Evolutionary conservation across 1,284 basidiomycete genomes (phyloP).

Genomic region (Melampsora occidentalis): DNA sequence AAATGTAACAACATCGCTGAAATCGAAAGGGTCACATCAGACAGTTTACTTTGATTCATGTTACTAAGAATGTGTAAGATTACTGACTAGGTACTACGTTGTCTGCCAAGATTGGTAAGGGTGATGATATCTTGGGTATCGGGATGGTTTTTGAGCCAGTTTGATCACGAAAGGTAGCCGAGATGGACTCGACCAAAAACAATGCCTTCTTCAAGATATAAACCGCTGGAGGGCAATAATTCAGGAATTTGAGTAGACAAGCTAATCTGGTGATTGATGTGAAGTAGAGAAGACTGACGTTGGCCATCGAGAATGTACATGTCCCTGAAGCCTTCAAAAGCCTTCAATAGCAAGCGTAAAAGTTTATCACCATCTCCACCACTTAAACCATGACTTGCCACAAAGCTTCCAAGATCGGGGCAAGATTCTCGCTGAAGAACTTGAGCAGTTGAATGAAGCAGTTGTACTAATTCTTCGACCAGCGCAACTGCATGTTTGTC

Average conservation of each 20-base stretch:
- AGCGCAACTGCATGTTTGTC: constrained; percentile 11
- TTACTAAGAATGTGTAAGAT: neutral
- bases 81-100: constrained; percentile 27
- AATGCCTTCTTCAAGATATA: constrained; percentile 31
- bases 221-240: constrained; percentile 13
- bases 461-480: constrained; percentile 15
- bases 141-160: constrained; percentile 16
- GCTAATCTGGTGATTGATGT: neutral
- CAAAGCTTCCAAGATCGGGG: constrained; percentile 37
- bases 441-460: constrained; percentile 24
- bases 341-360: constrained; percentile 14
- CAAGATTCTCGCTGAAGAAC: constrained; percentile 18
- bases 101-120: constrained; percentile 30
- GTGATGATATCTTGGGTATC: constrained; percentile 22
- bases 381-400: constrained; percentile 12
- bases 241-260: neutral
- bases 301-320: constrained; percentile 37
- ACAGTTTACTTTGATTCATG: neutral
- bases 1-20: constrained; percentile 27
- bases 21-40: neutral
- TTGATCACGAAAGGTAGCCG: constrained; percentile 4
- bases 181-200: constrained; percentile 25
- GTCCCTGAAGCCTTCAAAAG: constrained; percentile 32
- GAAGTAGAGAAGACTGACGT: neutral
- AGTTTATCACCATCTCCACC: constrained; percentile 31